Conservation (phyloP, 2,329 filamentous ascomycete species). For the Monilinia vaccinii-corymbosi region DNA sequence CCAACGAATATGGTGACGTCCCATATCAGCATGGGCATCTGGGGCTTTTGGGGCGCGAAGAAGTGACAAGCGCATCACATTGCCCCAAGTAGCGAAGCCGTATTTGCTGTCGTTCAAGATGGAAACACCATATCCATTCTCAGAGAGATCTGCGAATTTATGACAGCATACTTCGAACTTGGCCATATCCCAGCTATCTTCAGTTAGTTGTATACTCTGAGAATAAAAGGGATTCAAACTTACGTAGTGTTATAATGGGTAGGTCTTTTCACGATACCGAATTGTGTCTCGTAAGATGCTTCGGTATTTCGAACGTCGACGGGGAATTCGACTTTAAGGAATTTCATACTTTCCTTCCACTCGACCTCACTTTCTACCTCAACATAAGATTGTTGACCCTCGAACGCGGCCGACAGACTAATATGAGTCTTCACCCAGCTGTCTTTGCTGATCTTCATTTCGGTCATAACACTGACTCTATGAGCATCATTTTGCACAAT, state of each 20-base stretch:
- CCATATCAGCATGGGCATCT: slow-evolving; percentile 92
- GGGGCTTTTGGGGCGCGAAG: slow-evolving; percentile 85
- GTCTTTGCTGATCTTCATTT: slow-evolving; percentile 77
- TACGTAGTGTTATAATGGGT: slow-evolving; percentile 95
- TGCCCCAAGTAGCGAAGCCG: slow-evolving; percentile 84
- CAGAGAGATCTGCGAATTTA: slow-evolving; percentile 85
- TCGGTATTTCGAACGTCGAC: slow-evolving; percentile 86
- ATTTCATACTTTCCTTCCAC: slow-evolving; percentile 95
- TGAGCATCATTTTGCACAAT: slow-evolving; percentile 66
- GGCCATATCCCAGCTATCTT: slow-evolving; percentile 77
- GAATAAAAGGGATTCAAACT: slow-evolving; percentile 15
- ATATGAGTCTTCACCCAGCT: slow-evolving; percentile 84
- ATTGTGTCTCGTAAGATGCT: slow-evolving; percentile 92
- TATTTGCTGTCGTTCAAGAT: slow-evolving; percentile 95
- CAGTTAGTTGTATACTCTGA: slow-evolving; percentile 21
- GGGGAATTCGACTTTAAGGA: slow-evolving; percentile 97
- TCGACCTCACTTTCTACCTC: slow-evolving; percentile 82
- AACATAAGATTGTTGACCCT: slow-evolving; percentile 58
- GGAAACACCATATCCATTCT: slow-evolving; percentile 81
- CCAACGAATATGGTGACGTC: slow-evolving; percentile 76
- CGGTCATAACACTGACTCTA: slow-evolving; percentile 71
- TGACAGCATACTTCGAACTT: slow-evolving; percentile 97
- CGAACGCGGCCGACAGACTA: slow-evolving; percentile 61
- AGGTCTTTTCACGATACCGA: slow-evolving; percentile 76
- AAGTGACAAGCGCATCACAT: slow-evolving; percentile 79